phyloP scores from a whole-genome alignment of 2,329 filamentous ascomycete species.

The Emmonsiellopsis sp. region DNA sequence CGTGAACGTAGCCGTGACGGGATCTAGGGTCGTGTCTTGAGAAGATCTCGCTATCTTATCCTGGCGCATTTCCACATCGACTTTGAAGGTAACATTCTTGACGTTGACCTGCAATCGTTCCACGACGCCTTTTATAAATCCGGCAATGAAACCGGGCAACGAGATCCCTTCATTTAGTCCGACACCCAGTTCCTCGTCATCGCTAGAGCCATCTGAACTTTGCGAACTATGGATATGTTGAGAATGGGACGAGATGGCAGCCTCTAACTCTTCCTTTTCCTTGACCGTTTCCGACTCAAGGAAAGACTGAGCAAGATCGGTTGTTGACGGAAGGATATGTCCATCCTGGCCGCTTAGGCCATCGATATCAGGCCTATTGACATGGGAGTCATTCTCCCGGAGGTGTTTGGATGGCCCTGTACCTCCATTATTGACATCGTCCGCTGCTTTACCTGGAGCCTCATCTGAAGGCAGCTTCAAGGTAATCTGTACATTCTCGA shows the following conservation, averaged over 20 bases:
- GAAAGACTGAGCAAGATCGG: conserved; percentile 54
- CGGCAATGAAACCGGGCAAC: conserved; percentile 50
- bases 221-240: conserved; percentile 35
- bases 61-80: conserved; percentile 41
- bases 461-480: conserved; percentile 45
- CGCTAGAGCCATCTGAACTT: conserved; percentile 38
- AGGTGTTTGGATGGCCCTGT: not conserved
- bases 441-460: conserved; percentile 20
- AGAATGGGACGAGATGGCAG: conserved; percentile 45
- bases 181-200: conserved; percentile 41
- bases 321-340: conserved; percentile 43
- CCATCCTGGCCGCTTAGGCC: conserved; percentile 17
- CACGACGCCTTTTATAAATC: conserved; percentile 49
- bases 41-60: conserved; percentile 28
- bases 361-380: conserved; percentile 19
- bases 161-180: conserved; percentile 47
- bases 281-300: conserved; percentile 48
- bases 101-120: conserved; percentile 49
- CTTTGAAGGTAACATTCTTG: conserved; percentile 42
- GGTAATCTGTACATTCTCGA: conserved; percentile 70
- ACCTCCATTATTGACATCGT: not conserved
- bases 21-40: conserved; percentile 27
- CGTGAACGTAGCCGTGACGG: conserved; percentile 26
- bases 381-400: not conserved
- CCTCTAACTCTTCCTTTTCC: conserved; percentile 50